A percentile compares a stretch with the other conserved stretches of the same genome.
These are phyloP conservation scores for Ambispora gerdemannii DNA, from an alignment of 192 early-diverging fungal genomes.

Conservation along the genomic window DNA sequence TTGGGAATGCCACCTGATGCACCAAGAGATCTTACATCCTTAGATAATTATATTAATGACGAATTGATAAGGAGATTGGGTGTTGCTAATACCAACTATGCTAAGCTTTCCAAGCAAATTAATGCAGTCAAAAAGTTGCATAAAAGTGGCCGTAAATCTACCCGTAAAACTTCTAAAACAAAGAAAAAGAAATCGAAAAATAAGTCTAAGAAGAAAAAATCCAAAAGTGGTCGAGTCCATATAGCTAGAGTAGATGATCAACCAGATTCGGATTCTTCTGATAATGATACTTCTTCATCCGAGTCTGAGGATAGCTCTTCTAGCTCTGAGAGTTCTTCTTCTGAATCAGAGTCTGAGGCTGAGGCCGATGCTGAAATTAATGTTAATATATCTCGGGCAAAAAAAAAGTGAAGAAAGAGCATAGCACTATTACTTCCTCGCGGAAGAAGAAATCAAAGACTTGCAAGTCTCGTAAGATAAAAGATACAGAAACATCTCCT, in stretches of 20 bases:
- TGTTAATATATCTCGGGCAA: neutral
- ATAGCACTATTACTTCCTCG: too few species aligned
- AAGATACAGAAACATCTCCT: neutral
- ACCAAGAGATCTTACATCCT: too few species aligned
- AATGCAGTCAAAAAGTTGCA: neutral
- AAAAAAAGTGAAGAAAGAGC: slow-evolving; percentile 15
- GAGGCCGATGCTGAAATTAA: slow-evolving; percentile 3
- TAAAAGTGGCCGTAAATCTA: neutral
- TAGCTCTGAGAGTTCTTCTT: neutral
- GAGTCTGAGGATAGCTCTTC: neutral
- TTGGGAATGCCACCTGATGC: too few species aligned
- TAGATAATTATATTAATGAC: too few species aligned
- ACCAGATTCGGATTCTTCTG: neutral
- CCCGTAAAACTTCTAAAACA: slow-evolving; percentile 3
- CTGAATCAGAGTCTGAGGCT: neutral
- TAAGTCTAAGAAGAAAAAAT: slow-evolving; percentile 1
- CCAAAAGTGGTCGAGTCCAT: neutral
- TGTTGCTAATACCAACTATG: neutral
- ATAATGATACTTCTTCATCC: too few species aligned
- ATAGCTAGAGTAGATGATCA: neutral
- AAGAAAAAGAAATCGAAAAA: neutral
- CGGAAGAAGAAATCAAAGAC: too few species aligned
- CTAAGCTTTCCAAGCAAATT: neutral
- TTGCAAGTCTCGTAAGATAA: neutral
- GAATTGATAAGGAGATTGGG: slow-evolving; percentile 6